Conservation (phyloP, 768 basidiomycete genomes). For the Mycena galopus region DNA sequence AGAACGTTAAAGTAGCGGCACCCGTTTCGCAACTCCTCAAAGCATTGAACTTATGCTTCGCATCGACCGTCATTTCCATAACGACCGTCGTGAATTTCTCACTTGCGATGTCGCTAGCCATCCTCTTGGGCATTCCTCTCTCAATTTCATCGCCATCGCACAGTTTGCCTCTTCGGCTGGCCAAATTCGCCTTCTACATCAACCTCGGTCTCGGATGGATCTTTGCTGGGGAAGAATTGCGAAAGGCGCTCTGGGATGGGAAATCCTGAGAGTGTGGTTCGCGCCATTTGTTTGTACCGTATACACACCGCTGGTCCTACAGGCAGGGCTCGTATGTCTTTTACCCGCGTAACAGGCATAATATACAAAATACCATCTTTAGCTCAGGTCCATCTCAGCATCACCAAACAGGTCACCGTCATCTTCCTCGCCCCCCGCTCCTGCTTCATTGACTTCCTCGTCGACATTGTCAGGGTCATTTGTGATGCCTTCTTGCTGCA, state of each 20-base stretch:
- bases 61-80: conserved; percentile 88
- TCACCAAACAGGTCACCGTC: conserved; percentile 64
- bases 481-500: conserved; percentile 76
- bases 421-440: conserved; percentile 46
- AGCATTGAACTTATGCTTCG: conserved; percentile 82
- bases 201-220: conserved; percentile 71
- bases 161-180: conserved; percentile 38
- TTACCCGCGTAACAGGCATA: conserved; percentile 43
- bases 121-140: conserved; percentile 77
- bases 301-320: conserved; percentile 80
- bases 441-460: conserved; percentile 40
- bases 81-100: conserved; percentile 94
- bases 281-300: conserved; percentile 86
- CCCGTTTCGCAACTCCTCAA: conserved; percentile 69
- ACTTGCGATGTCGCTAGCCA: conserved; percentile 79
- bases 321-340: conserved; percentile 72
- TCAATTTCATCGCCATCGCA: conserved; percentile 54
- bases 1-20: conserved; percentile 45
- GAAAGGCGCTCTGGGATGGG: conserved; percentile 80
- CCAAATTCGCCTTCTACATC: conserved; percentile 55
- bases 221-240: conserved; percentile 57
- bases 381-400: conserved; percentile 47
- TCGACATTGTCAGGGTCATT: conserved; percentile 54
- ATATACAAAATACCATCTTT: background rate
- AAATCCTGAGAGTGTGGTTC: conserved; percentile 85